Percentiles rank a stretch among this genome's conserved stretches.
phyloP scores from a whole-genome alignment of 2,329 filamentous ascomycete genomes.

The Eutypella sp. region DNA sequence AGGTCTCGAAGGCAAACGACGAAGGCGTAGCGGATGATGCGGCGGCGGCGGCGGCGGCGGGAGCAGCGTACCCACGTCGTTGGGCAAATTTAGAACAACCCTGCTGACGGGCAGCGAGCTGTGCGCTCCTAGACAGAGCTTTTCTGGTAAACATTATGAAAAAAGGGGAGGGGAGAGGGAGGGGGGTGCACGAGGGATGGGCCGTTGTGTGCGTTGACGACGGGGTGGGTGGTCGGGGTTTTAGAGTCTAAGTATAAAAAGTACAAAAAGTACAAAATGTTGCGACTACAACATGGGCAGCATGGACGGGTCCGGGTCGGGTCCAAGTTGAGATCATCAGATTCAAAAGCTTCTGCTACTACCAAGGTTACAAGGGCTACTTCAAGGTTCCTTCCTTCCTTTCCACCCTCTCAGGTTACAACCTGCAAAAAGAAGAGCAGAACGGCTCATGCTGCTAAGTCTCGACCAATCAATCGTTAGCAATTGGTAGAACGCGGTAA shows the following conservation, averaged over 20 bases:
- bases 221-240: background rate
- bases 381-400: background rate
- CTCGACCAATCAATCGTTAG: background rate
- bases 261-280: too few species aligned
- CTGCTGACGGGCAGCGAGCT: constrained; percentile 52
- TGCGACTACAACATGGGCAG: too few species aligned
- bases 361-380: background rate
- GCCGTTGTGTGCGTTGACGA: constrained; percentile 46
- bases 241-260: constrained; percentile 19
- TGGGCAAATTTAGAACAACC: constrained; percentile 51
- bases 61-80: constrained; percentile 51
- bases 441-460: too few species aligned
- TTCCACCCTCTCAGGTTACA: too few species aligned
- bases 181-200: constrained; percentile 45
- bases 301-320: constrained; percentile 15
- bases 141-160: constrained; percentile 60
- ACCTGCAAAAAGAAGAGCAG: too few species aligned
- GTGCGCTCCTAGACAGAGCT: constrained; percentile 53
- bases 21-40: constrained; percentile 49
- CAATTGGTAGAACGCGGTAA: constrained; percentile 1
- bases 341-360: constrained; percentile 16
- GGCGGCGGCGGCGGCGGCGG: constrained; percentile 57
- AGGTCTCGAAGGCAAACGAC: constrained; percentile 81
- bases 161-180: too few species aligned
- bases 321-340: background rate